These are phyloP conservation scores for Mortierella sp. DNA, from an alignment of 371 early-diverging fungal species.

Conservation along the genomic window DNA sequence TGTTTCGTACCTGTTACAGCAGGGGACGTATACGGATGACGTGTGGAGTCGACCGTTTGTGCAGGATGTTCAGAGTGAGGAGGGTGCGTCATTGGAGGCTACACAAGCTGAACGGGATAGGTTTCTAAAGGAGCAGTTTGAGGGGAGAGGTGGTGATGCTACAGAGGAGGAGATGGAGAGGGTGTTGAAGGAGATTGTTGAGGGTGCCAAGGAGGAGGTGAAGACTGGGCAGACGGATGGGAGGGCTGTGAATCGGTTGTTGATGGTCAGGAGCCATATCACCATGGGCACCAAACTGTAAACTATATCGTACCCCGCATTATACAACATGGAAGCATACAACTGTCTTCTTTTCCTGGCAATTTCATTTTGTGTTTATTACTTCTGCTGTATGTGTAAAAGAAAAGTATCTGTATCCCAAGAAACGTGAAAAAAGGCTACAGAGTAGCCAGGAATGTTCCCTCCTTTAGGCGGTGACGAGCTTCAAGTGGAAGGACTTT, in stretches of 20 bases:
- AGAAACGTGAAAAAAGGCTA: no score
- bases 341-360: neutral
- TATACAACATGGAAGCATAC: neutral
- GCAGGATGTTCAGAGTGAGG: slow-evolving; percentile 25
- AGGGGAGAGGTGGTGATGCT: slow-evolving; percentile 6
- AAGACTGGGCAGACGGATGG: slow-evolving; percentile 45
- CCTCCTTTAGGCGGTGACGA: slow-evolving; percentile 25
- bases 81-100: slow-evolving; percentile 36
- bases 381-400: no score
- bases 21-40: slow-evolving; percentile 47
- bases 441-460: no score
- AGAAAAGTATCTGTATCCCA: no score
- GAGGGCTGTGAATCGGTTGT: slow-evolving; percentile 29
- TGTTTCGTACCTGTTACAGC: slow-evolving; percentile 43
- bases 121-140: slow-evolving; percentile 27
- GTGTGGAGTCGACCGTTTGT: slow-evolving; percentile 39
- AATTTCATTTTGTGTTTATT: neutral
- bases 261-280: slow-evolving; percentile 44
- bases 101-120: slow-evolving; percentile 32
- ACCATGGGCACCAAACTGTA: slow-evolving; percentile 44
- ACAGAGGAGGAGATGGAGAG: slow-evolving; percentile 50
- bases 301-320: neutral
- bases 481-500: slow-evolving; percentile 57
- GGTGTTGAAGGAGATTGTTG: slow-evolving; percentile 43
- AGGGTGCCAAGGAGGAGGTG: slow-evolving; percentile 37